phyloP scores from a whole-genome alignment of 2,329 filamentous ascomycete genomes.

The Apiospora sp. region DNA sequence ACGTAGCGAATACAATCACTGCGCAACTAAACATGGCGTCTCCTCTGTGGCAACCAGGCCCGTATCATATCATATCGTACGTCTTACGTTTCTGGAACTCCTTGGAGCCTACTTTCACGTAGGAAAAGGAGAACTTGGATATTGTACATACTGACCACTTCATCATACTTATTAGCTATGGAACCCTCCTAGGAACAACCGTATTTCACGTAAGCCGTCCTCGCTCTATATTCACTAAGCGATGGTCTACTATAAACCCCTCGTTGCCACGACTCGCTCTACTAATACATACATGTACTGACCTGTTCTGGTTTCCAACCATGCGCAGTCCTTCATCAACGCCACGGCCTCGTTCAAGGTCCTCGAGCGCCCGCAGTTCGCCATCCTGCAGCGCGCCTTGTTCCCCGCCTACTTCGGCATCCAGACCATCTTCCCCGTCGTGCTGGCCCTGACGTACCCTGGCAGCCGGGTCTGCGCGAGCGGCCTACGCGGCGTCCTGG shows the following conservation, averaged over 20 bases:
- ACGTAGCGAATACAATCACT: not conserved
- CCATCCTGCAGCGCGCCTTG: constrained; percentile 77
- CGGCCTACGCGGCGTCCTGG: constrained; percentile 64
- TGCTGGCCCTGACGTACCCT: constrained; percentile 83
- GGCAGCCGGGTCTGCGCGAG: constrained; percentile 59
- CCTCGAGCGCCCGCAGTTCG: constrained; percentile 82
- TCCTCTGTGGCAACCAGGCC: constrained; percentile 68
- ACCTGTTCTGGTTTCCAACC: not conserved
- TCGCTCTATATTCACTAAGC: not conserved
- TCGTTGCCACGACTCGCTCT: not conserved
- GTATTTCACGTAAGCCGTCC: constrained; percentile 76
- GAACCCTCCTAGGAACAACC: constrained; percentile 84
- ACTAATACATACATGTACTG: no score
- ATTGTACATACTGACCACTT: not conserved
- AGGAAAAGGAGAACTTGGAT: not conserved
- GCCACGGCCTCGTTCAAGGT: constrained; percentile 79
- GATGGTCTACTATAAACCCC: not conserved
- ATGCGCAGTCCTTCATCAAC: constrained; percentile 73
- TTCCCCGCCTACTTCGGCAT: constrained; percentile 91
- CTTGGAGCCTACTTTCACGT: not conserved
- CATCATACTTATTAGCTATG: constrained; percentile 67
- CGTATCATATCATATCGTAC: constrained; percentile 81
- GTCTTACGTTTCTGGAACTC: constrained; percentile 31
- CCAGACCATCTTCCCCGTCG: constrained; percentile 76
- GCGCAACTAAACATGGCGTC: constrained; percentile 52